A percentile compares a stretch with the other conserved stretches of the same genome.
Evolutionary conservation across 2,329 filamentous ascomycete species (phyloP).

Genomic region (Sphaerostilbella broomeana): DNA sequence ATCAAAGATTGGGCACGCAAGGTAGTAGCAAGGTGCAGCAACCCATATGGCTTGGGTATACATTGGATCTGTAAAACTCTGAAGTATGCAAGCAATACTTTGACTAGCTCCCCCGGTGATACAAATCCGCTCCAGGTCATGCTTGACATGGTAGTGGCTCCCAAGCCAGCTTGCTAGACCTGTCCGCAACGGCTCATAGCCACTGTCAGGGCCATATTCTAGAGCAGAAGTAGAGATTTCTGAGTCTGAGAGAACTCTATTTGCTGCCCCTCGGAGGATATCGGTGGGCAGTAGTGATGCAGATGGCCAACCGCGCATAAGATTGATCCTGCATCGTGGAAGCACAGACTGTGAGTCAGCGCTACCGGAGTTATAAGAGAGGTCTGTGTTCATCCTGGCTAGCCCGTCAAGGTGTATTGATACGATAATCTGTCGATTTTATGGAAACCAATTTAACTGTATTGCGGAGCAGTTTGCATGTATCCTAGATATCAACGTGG

Average conservation of each 20-base stretch:
- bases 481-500: too few relatives aligned
- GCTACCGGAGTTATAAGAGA: too few relatives aligned
- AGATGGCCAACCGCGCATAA: conserved; percentile 63
- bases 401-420: too few relatives aligned
- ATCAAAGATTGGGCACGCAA: conserved; percentile 79
- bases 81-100: conserved; percentile 68
- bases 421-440: too few relatives aligned
- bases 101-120: conserved; percentile 83
- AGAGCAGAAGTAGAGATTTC: conserved; percentile 56
- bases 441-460: too few relatives aligned
- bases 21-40: conserved; percentile 74
- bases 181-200: conserved; percentile 62
- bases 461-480: too few relatives aligned
- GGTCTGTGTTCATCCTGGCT: too few relatives aligned
- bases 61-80: conserved; percentile 72
- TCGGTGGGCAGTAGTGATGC: conserved; percentile 56
- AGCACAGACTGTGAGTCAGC: too few relatives aligned
- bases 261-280: conserved; percentile 54
- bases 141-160: conserved; percentile 46
- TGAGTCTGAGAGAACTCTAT: conserved; percentile 54
- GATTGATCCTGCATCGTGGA: too few relatives aligned
- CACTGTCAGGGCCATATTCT: conserved; percentile 72
- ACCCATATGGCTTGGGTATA: conserved; percentile 74
- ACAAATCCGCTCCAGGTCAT: conserved; percentile 57
- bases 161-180: conserved; percentile 66